Conservation (phyloP, 257 asterid genomes). For the Gentiana straminea region DNA sequence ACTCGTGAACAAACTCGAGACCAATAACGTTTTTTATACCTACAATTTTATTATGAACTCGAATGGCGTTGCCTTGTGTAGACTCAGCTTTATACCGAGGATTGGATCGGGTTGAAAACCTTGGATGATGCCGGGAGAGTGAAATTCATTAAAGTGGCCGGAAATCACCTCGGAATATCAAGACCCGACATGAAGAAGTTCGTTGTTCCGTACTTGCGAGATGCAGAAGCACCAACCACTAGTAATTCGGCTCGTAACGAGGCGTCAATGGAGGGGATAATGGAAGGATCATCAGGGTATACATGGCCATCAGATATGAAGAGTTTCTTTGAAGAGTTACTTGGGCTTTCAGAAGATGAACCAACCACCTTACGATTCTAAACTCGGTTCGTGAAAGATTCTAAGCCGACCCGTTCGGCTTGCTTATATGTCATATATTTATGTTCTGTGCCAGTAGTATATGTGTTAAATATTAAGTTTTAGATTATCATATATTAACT, state of each 20-base stretch:
- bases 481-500: too few species aligned
- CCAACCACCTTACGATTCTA: not conserved
- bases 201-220: conserved; percentile 55
- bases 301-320: conserved; percentile 26
- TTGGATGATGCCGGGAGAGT: conserved; percentile 67
- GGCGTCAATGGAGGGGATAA: conserved; percentile 3
- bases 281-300: conserved; percentile 27
- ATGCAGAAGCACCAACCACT: conserved; percentile 11
- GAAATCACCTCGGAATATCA: conserved; percentile 77
- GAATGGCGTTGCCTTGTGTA: conserved; percentile 4
- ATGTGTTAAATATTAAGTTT: too few species aligned
- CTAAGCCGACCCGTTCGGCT: too few species aligned
- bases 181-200: conserved; percentile 52
- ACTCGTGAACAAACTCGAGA: too few species aligned
- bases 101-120: conserved; percentile 78
- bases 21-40: too few species aligned
- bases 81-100: conserved; percentile 55
- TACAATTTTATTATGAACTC: not conserved
- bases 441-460: too few species aligned
- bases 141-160: conserved; percentile 44
- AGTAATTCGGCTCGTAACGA: not conserved
- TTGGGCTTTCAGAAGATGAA: conserved; percentile 23
- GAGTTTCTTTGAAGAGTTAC: conserved; percentile 28
- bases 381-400: too few species aligned
- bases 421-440: too few species aligned